phyloP scores from a whole-genome alignment of 106 monocot species.

The Phalaenopsis aphrodite region DNA sequence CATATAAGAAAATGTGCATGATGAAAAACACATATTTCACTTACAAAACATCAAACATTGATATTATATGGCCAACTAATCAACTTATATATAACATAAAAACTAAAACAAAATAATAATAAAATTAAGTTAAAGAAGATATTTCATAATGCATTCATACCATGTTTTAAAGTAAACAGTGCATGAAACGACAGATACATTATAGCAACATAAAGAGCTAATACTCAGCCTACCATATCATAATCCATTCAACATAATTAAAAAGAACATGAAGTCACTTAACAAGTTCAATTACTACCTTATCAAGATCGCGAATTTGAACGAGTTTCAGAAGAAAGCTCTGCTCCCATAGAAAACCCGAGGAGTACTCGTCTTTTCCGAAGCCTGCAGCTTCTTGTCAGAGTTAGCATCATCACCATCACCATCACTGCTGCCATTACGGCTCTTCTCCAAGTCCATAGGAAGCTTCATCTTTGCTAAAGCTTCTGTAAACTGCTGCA shows the following conservation, averaged over 20 bases:
- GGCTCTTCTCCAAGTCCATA: slow-evolving; percentile 38
- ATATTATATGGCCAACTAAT: too few relatives aligned
- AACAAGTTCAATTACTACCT: background rate
- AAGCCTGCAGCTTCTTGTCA: background rate
- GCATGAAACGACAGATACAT: background rate
- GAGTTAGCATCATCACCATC: background rate
- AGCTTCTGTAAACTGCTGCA: slow-evolving; percentile 82
- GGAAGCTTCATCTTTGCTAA: slow-evolving; percentile 86
- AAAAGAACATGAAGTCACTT: background rate
- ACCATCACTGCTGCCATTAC: slow-evolving; percentile 1
- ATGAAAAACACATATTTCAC: too few relatives aligned
- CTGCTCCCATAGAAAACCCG: slow-evolving; percentile 79
- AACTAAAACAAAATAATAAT: too few relatives aligned
- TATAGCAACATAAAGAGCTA: background rate
- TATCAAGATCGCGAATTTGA: background rate
- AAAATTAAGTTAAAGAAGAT: too few relatives aligned
- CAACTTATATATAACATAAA: too few relatives aligned
- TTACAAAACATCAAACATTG: too few relatives aligned
- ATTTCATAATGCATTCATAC: too few relatives aligned
- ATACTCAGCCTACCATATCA: background rate
- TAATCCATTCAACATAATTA: background rate
- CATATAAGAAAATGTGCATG: too few relatives aligned
- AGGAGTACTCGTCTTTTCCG: slow-evolving; percentile 24
- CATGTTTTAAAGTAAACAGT: background rate
- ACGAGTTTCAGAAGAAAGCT: slow-evolving; percentile 58